Percentiles rank a stretch among this genome's conserved stretches.
Conservation (phyloP, 805 yeast genomes). For the Helenozyma baotianmanensis region DNA sequence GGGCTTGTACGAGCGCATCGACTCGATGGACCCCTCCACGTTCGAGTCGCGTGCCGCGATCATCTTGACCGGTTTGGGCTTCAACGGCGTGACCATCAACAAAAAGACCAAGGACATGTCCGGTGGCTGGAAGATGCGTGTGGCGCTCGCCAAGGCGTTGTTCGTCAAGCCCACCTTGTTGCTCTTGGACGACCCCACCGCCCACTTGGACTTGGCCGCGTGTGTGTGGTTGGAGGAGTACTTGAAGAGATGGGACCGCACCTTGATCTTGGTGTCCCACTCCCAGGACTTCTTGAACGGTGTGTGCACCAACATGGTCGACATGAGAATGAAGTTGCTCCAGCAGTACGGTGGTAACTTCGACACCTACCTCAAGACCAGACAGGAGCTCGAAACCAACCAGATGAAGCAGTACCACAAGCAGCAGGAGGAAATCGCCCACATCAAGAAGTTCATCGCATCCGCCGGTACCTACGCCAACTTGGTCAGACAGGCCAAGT, state of each 20-base stretch:
- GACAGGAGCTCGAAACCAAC: constrained; percentile 89
- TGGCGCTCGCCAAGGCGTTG: constrained; percentile 94
- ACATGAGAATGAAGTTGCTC: constrained; percentile 83
- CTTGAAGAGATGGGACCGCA: constrained; percentile 89
- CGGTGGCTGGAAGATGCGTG: constrained; percentile 99
- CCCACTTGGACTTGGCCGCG: constrained; percentile 98
- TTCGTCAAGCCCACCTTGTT: constrained; percentile 96
- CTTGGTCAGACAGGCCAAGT: constrained; percentile 96
- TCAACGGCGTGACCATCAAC: constrained; percentile 77
- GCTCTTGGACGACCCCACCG: constrained; percentile 97
- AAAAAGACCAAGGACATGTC: constrained; percentile 98
- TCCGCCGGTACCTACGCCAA: constrained; percentile 99
- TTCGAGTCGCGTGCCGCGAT: constrained; percentile 96
- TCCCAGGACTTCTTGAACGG: constrained; percentile 99
- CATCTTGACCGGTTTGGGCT: constrained; percentile 95
- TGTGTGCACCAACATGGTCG: constrained; percentile 97
- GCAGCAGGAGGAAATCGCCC: constrained; percentile 98
- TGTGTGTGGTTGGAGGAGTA: constrained; percentile 99
- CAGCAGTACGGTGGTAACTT: constrained; percentile 93
- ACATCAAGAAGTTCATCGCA: constrained; percentile 97
- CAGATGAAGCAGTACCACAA: constrained; percentile 96
- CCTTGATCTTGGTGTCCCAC: constrained; percentile 90
- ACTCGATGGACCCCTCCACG: constrained; percentile 91
- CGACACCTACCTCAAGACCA: constrained; percentile 93
- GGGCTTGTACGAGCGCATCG: constrained; percentile 90